phyloP scores from a whole-genome alignment of 2,329 filamentous ascomycete genomes.

The Fusarium devonianum region DNA sequence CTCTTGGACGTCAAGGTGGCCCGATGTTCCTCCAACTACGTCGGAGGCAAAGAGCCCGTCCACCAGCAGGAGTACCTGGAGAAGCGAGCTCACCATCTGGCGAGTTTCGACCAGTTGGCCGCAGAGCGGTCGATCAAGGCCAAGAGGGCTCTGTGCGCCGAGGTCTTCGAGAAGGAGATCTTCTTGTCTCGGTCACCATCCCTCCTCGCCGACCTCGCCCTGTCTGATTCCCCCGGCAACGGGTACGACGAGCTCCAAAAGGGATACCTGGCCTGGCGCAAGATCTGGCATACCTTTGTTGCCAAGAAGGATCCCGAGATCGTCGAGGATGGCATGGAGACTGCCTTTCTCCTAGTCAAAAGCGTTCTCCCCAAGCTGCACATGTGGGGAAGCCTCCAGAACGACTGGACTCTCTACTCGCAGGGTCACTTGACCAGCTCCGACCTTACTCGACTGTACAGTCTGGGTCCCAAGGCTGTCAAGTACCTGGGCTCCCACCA shows the following conservation, averaged over 20 bases:
- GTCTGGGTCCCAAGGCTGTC: constrained; percentile 7
- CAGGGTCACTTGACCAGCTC: background rate
- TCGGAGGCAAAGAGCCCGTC: background rate
- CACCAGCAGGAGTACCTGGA: background rate
- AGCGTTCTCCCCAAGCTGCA: background rate
- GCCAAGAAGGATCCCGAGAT: background rate
- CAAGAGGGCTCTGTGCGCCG: background rate
- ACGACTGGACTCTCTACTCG: constrained; percentile 20
- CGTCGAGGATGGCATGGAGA: background rate
- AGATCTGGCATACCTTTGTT: constrained; percentile 21
- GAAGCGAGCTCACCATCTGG: background rate
- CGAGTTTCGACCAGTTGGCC: background rate
- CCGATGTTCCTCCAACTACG: background rate
- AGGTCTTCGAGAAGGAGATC: background rate
- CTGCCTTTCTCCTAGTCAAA: background rate
- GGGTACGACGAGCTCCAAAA: constrained; percentile 22
- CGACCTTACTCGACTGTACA: constrained; percentile 25
- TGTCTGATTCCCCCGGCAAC: background rate
- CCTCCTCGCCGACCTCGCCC: background rate
- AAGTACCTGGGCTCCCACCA: constrained; percentile 6
- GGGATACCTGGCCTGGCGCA: constrained; percentile 26
- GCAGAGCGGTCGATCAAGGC: background rate
- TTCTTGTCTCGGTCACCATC: background rate
- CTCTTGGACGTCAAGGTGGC: background rate
- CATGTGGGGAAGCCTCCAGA: constrained; percentile 27